Base-by-base conservation (phyloP, 140 eudicot genomes). In the Erigeron philadelphicus region DNA sequence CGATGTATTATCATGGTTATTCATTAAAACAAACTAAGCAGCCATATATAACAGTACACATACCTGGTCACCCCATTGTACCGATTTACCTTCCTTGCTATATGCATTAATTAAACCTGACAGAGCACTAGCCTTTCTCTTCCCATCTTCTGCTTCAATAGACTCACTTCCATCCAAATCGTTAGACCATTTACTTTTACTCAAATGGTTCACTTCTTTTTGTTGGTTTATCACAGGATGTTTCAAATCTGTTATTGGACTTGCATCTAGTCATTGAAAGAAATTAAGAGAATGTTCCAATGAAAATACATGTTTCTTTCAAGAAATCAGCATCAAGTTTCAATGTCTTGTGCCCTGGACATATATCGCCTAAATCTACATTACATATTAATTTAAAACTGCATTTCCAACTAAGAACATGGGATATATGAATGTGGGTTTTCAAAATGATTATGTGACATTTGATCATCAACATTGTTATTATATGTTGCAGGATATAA, bases 51-150 rank as follows among this genome's bases (percentile, higher is more conserved):
- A 0, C 40, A 18, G 61, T 19, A 47, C 10, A 63, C 76, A 59
- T 83, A 94, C 99, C 95, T 94, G 79, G 76, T 94, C 99, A 67
- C 91, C 95, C 99, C 99, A 94, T 72, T 74, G 77, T 18, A 94
- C 89, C 60, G 95, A 83, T 89, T 94, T 89, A 79, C 89, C 96
- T 80, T 87, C 86, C 88, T 85, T 94, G 70, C 87, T 73, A 75
- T 84, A 89, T 25, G 91, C 79, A 54, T 81, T 77, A 70, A 72
- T 52, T 76, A 87, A 82, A 48, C 91, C 86, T 41, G 95, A 80
- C 52, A 85, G 86, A 67, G 76, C 74, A 69, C 53, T 76, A 18
- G 75, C 64, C 47, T 76, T 87, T 40, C 75, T 74, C 61, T 62
- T 80, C 49, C 63, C 63, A 9, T 53, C 75, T 48, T 81, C 83